Evolutionary conservation across 2,329 filamentous ascomycete species (phyloP).

Genomic region (Venturia aucupariae): DNA sequence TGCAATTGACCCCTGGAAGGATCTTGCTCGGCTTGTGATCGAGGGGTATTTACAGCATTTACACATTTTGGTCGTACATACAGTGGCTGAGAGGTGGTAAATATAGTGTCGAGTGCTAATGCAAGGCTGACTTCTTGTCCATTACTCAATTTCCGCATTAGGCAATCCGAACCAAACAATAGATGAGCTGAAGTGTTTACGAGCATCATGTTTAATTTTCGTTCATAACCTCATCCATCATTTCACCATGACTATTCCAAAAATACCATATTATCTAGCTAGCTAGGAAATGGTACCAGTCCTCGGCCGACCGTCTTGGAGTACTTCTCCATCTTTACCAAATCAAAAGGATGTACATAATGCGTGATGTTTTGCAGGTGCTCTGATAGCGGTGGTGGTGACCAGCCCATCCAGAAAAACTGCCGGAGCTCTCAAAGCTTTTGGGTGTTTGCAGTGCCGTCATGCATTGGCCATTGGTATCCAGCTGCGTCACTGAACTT

Average conservation of each 20-base stretch:
- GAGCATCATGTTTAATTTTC: background rate
- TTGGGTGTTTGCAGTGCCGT: constrained; percentile 6
- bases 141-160: background rate
- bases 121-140: background rate
- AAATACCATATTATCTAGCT: background rate
- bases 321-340: background rate
- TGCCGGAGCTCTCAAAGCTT: background rate
- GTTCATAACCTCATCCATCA: background rate
- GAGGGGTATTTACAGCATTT: background rate
- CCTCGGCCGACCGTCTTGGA: background rate
- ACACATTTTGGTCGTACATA: background rate
- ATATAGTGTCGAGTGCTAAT: too few species aligned
- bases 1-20: background rate
- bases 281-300: background rate
- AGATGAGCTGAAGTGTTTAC: background rate
- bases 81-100: too few species aligned
- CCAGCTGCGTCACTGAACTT: constrained; percentile 71
- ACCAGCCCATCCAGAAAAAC: background rate
- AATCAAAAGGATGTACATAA: constrained; percentile 1
- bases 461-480: constrained; percentile 31
- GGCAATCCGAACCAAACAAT: background rate
- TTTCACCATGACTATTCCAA: constrained; percentile 5
- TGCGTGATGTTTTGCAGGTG: background rate
- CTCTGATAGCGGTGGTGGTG: background rate
- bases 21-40: background rate